These are phyloP conservation scores for Aspergillus sp. DNA, from an alignment of 2,329 filamentous ascomycete genomes.

Conservation along the genomic window DNA sequence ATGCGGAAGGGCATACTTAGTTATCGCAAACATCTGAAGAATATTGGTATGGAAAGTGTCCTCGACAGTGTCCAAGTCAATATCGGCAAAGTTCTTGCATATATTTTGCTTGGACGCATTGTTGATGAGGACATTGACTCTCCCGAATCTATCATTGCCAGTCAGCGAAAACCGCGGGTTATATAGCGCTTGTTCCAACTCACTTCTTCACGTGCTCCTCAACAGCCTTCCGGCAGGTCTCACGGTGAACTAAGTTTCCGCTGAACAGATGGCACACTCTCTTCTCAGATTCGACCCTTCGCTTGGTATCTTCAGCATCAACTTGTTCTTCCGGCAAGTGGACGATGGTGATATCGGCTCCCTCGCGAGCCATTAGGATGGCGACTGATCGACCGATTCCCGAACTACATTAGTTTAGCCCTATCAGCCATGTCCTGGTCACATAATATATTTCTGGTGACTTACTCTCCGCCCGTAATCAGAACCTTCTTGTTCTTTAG, in stretches of 20 bases:
- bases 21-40: constrained; percentile 51
- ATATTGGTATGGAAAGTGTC: constrained; percentile 52
- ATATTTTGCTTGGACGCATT: constrained; percentile 52
- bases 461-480: constrained; percentile 51
- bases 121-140: constrained; percentile 48
- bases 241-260: constrained; percentile 43
- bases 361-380: constrained; percentile 50
- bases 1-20: constrained; percentile 49
- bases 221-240: constrained; percentile 45
- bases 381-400: constrained; percentile 50
- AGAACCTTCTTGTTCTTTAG: constrained; percentile 45
- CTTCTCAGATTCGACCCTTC: constrained; percentile 45
- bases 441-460: constrained; percentile 1
- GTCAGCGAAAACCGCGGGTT: background rate
- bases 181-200: constrained; percentile 1
- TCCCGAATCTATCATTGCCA: constrained; percentile 25
- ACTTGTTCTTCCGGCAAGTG: constrained; percentile 49
- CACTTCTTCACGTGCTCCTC: constrained; percentile 46
- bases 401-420: constrained; percentile 28
- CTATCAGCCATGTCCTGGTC: background rate
- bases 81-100: constrained; percentile 46
- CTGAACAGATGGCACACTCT: constrained; percentile 42
- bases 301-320: constrained; percentile 49
- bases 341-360: constrained; percentile 49
- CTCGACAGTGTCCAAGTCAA: constrained; percentile 48